These are phyloP conservation scores for Sugiyamaella pinicola DNA, from an alignment of 1,139 yeast genomes.

Conservation along the genomic window DNA sequence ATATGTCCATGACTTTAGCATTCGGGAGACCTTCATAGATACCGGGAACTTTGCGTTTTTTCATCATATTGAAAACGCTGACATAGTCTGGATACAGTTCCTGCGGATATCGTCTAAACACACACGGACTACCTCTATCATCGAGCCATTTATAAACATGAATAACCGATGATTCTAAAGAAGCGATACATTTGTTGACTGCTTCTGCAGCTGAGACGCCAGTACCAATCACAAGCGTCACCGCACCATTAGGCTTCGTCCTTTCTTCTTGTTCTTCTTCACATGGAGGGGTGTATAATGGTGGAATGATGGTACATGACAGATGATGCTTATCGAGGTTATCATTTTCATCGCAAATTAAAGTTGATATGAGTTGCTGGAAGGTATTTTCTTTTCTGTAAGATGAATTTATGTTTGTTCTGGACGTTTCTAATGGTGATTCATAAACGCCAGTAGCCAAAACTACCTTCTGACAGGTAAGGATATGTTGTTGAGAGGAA, in stretches of 20 bases:
- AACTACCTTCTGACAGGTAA: conserved; percentile 31
- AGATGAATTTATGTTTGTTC: neutral
- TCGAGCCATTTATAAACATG: conserved; percentile 41
- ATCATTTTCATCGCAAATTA: neutral
- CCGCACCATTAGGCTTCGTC: conserved; percentile 6
- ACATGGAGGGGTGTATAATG: conserved; percentile 28
- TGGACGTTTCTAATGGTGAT: conserved; percentile 26
- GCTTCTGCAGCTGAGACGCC: conserved; percentile 46
- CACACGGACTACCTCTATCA: conserved; percentile 31
- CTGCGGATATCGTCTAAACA: conserved; percentile 38
- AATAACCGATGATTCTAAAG: conserved; percentile 24
- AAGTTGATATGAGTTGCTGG: neutral
- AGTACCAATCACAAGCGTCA: conserved; percentile 39
- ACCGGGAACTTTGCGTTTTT: conserved; percentile 13
- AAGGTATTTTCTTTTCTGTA: neutral
- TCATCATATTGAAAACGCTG: conserved; percentile 37
- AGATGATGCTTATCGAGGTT: conserved; percentile 10
- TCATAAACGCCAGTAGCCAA: conserved; percentile 42
- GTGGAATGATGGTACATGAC: conserved; percentile 26
- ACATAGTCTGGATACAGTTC: conserved; percentile 44
- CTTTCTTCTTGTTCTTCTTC: conserved; percentile 9
- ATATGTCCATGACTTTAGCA: conserved; percentile 30
- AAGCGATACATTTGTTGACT: conserved; percentile 23
- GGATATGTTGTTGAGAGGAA: conserved; percentile 1
- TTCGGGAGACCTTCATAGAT: conserved; percentile 40